Base-by-base conservation (phyloP, 1,284 basidiomycete species). In the Ustilago trichophora region DNA sequence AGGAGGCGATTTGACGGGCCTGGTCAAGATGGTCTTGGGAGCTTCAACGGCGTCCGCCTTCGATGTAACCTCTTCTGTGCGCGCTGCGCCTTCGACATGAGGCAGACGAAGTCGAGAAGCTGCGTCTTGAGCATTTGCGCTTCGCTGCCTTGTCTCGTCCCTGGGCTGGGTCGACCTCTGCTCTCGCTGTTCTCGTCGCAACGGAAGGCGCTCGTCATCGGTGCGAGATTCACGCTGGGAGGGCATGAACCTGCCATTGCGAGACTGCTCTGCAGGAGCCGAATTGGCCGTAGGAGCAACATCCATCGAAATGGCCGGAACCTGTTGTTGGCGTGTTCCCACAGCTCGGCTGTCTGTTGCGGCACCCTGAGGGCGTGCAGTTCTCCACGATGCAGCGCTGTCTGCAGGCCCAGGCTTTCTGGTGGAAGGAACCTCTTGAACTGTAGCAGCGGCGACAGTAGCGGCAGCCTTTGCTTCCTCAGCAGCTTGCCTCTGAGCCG, bases 391-490 rank as follows among this genome's bases (percentile, higher is more conserved):
- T 15, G 46, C 44, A 10, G 54, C 65, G 24, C 44, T 63, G 44
- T 72, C 70, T 21, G 70, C 70, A 9, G 52, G 54, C n/a, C 59
- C 59, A 18, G 52, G 16, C 36, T 65, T 57, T 21, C 67, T 52
- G n/a, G n/a, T n/a, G n/a, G n/a, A n/a, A 4, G 34, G 24, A 13
- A 29, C 25, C 11, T 55, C 44, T 21, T 16, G 27, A 26, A 6
- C 19, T 27, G 40, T 4, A 29, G 27, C 27, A 13, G n/a, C n/a
- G n/a, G n/a, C n/a, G n/a, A n/a, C 29, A 15, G 56, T 37, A 19
- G 19, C 27, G 31, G 44, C 49, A 11, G 47, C 33, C 6, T 32
- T 43, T 2, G 46, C 44, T 43, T 45, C 46, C 31, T 47, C 51
- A 15, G 37, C 36, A 25, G 46, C 49, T 51, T 47, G 48, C 36